Conservation (phyloP, 345 rosid genomes). For the Euphorbia pulcherrima region DNA sequence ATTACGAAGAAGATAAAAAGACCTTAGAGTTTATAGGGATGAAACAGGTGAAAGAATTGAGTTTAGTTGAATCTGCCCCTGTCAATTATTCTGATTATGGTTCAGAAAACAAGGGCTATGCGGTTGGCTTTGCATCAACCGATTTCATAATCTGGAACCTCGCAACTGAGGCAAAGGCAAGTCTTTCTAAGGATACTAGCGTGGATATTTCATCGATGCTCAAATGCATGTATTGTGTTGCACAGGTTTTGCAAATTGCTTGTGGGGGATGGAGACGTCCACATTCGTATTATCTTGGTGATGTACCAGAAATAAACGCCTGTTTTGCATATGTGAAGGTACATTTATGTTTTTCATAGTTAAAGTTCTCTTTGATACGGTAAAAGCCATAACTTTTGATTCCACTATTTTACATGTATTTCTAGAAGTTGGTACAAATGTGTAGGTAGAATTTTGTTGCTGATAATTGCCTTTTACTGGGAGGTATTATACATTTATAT, state of each 20-base stretch:
- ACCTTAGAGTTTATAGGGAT: slow-evolving; percentile 75
- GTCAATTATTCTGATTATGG: slow-evolving; percentile 32
- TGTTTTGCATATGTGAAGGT: slow-evolving; percentile 97
- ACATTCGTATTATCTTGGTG: slow-evolving; percentile 75
- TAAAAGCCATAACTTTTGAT: background rate
- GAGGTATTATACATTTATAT: background rate
- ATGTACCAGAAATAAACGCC: slow-evolving; percentile 58
- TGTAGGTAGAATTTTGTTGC: background rate
- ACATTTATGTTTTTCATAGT: background rate
- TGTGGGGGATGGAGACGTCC: slow-evolving; percentile 99
- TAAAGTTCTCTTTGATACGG: background rate
- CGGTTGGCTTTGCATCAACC: slow-evolving; percentile 83
- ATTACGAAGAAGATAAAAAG: slow-evolving; percentile 53
- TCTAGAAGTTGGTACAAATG: background rate
- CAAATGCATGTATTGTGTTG: slow-evolving; percentile 32
- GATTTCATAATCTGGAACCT: slow-evolving; percentile 86
- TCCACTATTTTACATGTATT: background rate
- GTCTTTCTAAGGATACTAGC: slow-evolving; percentile 15
- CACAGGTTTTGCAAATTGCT: slow-evolving; percentile 80
- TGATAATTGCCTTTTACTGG: background rate
- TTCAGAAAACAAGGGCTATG: slow-evolving; percentile 52
- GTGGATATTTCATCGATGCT: slow-evolving; percentile 19
- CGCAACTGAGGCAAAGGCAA: slow-evolving; percentile 69
- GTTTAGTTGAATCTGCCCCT: slow-evolving; percentile 62
- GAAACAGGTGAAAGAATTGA: slow-evolving; percentile 89